Percentiles rank a stretch among this genome's conserved stretches.
Evolutionary conservation across 2,329 filamentous ascomycete species (phyloP).

Genomic region (Aschersonia sp.): DNA sequence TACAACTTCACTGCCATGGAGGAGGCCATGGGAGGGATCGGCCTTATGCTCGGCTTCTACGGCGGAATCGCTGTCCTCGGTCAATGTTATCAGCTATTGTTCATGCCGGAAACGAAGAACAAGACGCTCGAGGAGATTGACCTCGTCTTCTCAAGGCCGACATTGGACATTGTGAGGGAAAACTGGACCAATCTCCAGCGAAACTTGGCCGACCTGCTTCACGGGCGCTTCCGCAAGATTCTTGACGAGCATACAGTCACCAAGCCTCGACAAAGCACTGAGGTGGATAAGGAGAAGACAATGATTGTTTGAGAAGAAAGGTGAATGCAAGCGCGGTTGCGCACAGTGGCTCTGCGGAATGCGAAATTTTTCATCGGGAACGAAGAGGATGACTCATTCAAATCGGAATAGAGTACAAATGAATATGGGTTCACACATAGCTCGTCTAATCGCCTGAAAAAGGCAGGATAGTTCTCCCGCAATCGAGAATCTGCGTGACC

Average conservation of each 20-base stretch:
- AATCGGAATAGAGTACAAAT: too few relatives aligned
- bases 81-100: constrained; percentile 58
- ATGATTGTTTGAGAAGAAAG: not conserved
- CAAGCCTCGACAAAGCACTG: constrained; percentile 4
- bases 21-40: constrained; percentile 48
- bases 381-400: too few relatives aligned
- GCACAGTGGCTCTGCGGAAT: not conserved
- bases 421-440: too few relatives aligned
- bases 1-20: constrained; percentile 65
- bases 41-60: constrained; percentile 56
- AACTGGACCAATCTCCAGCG: constrained; percentile 28
- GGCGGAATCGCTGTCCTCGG: constrained; percentile 57
- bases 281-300: constrained; percentile 5
- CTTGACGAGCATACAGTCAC: constrained; percentile 8
- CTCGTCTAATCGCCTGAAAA: too few relatives aligned
- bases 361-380: too few relatives aligned
- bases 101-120: constrained; percentile 65
- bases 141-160: constrained; percentile 48
- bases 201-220: constrained; percentile 11
- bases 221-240: constrained; percentile 10
- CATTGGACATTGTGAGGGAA: constrained; percentile 43
- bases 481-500: too few relatives aligned
- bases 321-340: not conserved
- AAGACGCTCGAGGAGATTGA: constrained; percentile 58
- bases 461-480: too few relatives aligned